Evolutionary conservation across 352 stramenopile species (phyloP).

Genomic region (Globisporangium megalacanthum): DNA sequence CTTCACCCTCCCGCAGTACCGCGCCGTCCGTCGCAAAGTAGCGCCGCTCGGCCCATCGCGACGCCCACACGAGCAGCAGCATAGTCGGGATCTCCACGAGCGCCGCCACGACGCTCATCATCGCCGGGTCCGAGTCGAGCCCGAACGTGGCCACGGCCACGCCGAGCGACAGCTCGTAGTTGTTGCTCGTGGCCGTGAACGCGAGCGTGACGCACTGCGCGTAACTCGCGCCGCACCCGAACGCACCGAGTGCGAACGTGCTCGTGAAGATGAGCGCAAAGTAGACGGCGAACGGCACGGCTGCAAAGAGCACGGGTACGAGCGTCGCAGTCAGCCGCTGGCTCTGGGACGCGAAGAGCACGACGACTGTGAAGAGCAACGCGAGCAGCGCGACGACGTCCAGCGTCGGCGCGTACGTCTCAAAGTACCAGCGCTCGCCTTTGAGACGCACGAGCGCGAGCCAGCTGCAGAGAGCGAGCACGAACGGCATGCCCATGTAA

Average conservation of each 20-base stretch:
- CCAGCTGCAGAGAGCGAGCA: constrained; percentile 34
- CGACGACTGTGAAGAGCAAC: constrained; percentile 62
- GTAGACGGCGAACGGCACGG: constrained; percentile 57
- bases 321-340: constrained; percentile 48
- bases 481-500: constrained; percentile 69
- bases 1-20: background rate
- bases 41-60: constrained; percentile 17
- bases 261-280: constrained; percentile 52
- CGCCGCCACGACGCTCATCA: constrained; percentile 40
- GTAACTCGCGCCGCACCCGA: constrained; percentile 29
- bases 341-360: constrained; percentile 72
- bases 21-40: constrained; percentile 1
- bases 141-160: constrained; percentile 66
- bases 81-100: constrained; percentile 47
- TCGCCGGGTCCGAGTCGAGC: constrained; percentile 56
- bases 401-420: constrained; percentile 33
- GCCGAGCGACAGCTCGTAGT: constrained; percentile 74
- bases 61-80: constrained; percentile 24
- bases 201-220: constrained; percentile 39
- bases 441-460: constrained; percentile 28
- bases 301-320: constrained; percentile 49
- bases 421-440: constrained; percentile 42
- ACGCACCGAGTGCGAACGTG: constrained; percentile 36
- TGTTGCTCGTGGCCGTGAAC: constrained; percentile 85
- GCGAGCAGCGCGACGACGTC: constrained; percentile 44